phyloP scores from a whole-genome alignment of 192 early-diverging fungal species.

The Globomyces pollinis-pini region DNA sequence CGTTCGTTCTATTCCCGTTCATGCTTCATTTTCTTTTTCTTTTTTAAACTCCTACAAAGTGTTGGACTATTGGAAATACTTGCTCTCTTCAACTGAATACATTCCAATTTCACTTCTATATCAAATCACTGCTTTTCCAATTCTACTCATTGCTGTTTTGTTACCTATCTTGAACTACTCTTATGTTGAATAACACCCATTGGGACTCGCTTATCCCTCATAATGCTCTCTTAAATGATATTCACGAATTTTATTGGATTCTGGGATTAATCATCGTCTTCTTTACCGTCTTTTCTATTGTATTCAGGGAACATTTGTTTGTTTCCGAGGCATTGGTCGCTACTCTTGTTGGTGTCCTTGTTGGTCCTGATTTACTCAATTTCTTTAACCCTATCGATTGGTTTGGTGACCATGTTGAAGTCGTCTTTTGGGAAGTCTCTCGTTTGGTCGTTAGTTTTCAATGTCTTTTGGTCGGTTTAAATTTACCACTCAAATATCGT shows the following conservation, averaged over 20 bases:
- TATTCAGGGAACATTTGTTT: slow-evolving; percentile 35
- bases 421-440: slow-evolving; percentile 62
- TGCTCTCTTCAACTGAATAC: no score
- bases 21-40: no score
- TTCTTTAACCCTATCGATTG: slow-evolving; percentile 61
- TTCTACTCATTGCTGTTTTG: no score
- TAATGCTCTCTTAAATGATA: background rate
- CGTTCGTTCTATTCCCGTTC: no score
- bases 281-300: slow-evolving; percentile 29
- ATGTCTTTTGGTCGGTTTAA: slow-evolving; percentile 80
- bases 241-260: background rate
- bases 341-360: slow-evolving; percentile 72
- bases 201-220: background rate
- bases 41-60: no score
- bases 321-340: slow-evolving; percentile 59
- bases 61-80: no score
- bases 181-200: no score
- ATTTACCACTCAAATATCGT: slow-evolving; percentile 67
- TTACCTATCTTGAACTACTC: no score
- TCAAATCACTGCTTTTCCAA: no score
- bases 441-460: slow-evolving; percentile 79
- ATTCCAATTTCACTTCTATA: no score
- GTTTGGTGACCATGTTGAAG: slow-evolving; percentile 30
- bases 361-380: slow-evolving; percentile 66
- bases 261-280: background rate